Percentiles rank a stretch among this genome's conserved stretches.
phyloP scores from a whole-genome alignment of 2,329 filamentous ascomycete species.

The Pseudocercospora cruenta region DNA sequence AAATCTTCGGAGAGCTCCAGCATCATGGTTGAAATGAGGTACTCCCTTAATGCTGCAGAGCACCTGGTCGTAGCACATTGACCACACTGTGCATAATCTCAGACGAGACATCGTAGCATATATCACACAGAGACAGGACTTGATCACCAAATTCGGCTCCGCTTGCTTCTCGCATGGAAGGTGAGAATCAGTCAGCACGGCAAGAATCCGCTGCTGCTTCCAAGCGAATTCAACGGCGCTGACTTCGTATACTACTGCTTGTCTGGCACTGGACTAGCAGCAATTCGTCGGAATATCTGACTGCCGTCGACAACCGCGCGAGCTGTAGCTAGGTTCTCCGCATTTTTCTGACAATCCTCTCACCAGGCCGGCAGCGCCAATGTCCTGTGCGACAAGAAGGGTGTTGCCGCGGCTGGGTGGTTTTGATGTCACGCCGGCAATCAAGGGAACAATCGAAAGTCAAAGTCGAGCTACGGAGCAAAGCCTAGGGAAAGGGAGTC shows the following conservation, averaged over 20 bases:
- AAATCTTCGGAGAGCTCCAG: background rate
- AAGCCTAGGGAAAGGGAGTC: background rate
- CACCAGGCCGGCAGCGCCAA: background rate
- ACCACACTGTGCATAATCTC: background rate
- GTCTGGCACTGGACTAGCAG: background rate
- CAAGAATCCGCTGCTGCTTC: background rate
- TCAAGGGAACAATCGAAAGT: background rate
- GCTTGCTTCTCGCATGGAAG: background rate
- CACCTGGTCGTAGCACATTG: background rate
- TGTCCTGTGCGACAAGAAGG: background rate
- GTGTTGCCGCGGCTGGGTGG: background rate
- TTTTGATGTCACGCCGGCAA: slow-evolving; percentile 1
- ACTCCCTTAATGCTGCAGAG: background rate
- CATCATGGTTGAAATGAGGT: slow-evolving; percentile 1
- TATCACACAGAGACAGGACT: background rate
- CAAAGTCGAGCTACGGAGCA: background rate
- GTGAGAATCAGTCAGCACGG: slow-evolving; percentile 1
- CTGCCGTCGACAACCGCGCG: background rate
- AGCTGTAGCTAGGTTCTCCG: slow-evolving; percentile 1
- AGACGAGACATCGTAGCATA: background rate
- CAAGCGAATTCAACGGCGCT: background rate
- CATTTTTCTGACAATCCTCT: slow-evolving; percentile 10
- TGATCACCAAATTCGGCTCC: background rate
- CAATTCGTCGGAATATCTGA: background rate
- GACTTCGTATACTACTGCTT: background rate